Evolutionary conservation across 2,329 filamentous ascomycete species (phyloP), one percentile per base, ranked within the genome.

Genomic region (Lachnellula cervina): DNA sequence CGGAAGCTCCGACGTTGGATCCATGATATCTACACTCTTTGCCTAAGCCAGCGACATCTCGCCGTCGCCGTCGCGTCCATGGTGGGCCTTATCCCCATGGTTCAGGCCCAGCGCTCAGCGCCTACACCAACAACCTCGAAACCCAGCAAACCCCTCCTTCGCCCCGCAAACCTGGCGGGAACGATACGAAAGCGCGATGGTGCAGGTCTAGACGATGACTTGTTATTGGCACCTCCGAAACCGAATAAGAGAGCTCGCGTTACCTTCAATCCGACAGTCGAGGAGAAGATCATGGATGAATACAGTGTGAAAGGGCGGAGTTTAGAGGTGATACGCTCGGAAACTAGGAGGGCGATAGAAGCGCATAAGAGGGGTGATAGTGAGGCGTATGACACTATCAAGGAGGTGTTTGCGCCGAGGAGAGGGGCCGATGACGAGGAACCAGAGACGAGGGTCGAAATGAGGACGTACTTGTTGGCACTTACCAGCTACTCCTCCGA

Each of bases 391-490:
- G 79, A 84, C 60, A 75, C 74, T n/a, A 70, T 86, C 49, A 85
- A 84, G 66, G 77, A 82, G 50, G 72, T 82, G 5, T 83, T 87
- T 38, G 52, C 55, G 16, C 57, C 59, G 7, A 44, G 17, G 14
- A 56, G 49, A 55, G 55, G 51, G 45, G 55, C 58, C 17, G 61
- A 64, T 5, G 62, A 68, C 34, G 59, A 56, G 11, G 60, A 57
- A 21, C 49, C 51, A 37, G 57, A 61, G 53, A 60, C 34, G 58
- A 55, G 74, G 73, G 59, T 51, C 7, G 65, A 70, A 19, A 74
- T 86, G 48, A 78, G 81, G 61, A 75, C 76, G 38, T 86, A 86
- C 67, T 73, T 87, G 55, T 73, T 84, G 62, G 83, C 83, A n/a
- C 74, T 88, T 47, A 81, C 82, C 13, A 80, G 77, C 65, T 83